phyloP scores from a whole-genome alignment of 1,284 basidiomycete genomes.

The Tremellales sp. region DNA sequence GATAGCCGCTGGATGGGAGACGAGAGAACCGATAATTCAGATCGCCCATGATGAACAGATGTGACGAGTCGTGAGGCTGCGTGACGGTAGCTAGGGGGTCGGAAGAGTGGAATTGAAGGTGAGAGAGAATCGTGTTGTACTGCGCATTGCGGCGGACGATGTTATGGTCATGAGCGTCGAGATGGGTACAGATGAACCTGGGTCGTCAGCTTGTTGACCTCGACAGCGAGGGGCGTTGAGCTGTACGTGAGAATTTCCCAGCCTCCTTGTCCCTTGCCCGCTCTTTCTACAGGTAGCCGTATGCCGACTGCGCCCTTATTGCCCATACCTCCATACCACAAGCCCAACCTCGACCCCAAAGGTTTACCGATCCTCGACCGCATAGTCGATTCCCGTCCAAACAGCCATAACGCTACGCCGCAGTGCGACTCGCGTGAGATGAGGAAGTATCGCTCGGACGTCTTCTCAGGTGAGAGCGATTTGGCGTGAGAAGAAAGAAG shows the following conservation, averaged over 20 bases:
- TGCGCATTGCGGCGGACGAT: conserved; percentile 70
- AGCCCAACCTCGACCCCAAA: conserved; percentile 26
- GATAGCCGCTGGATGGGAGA: conserved; percentile 49
- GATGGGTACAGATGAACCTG: conserved; percentile 89
- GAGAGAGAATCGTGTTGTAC: conserved; percentile 71
- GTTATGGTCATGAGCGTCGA: conserved; percentile 75
- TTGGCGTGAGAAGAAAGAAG: conserved; percentile 43
- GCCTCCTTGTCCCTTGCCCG: conserved; percentile 52
- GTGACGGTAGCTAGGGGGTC: conserved; percentile 51
- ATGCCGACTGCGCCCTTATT: conserved; percentile 95
- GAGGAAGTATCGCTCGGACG: conserved; percentile 32
- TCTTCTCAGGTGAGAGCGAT: conserved; percentile 24
- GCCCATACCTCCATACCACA: conserved; percentile 63
- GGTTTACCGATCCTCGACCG: conserved; percentile 31
- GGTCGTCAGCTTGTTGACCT: conserved; percentile 6
- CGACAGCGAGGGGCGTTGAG: conserved; percentile 16
- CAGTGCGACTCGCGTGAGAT: conserved; percentile 38
- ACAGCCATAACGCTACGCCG: conserved; percentile 47
- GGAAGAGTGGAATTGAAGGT: conserved; percentile 69
- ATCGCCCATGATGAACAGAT: conserved; percentile 82
- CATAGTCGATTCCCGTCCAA: conserved; percentile 39
- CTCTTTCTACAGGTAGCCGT: conserved; percentile 63
- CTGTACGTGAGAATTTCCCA: conserved; percentile 77
- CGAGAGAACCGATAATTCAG: conserved; percentile 78
- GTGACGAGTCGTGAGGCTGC: conserved; percentile 73